A percentile compares a stretch with the other conserved stretches of the same genome.
Evolutionary conservation across 257 asterid species (phyloP).

Genomic region (Thymus mandschuricus): DNA sequence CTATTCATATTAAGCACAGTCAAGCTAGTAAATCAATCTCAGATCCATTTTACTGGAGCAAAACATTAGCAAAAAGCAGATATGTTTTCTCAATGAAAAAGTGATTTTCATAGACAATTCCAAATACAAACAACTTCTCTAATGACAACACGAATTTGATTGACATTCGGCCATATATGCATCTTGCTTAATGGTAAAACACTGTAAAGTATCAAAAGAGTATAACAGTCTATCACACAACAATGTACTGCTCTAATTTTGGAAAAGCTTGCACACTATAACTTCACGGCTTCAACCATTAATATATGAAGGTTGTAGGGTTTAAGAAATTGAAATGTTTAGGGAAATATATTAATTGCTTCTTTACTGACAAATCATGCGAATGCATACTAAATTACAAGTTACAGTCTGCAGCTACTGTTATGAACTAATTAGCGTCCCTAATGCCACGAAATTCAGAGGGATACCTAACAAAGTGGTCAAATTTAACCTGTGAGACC

Average conservation of each 20-base stretch:
- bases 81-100: neutral
- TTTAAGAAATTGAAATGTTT: neutral
- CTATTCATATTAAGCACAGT: neutral
- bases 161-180: neutral
- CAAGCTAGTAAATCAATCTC: constrained; percentile 1
- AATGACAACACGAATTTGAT: neutral
- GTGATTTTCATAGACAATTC: too few species aligned
- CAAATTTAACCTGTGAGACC: neutral
- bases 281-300: constrained; percentile 16
- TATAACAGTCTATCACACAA: neutral
- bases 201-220: constrained; percentile 9
- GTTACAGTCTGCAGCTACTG: neutral
- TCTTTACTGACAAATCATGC: neutral
- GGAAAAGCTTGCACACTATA: neutral
- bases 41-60: neutral
- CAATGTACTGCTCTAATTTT: constrained; percentile 5
- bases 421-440: constrained; percentile 10
- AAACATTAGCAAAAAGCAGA: neutral
- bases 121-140: neutral
- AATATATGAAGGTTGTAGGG: neutral
- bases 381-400: neutral
- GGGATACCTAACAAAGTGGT: constrained; percentile 11
- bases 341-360: neutral
- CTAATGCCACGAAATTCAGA: constrained; percentile 21
- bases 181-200: neutral